Evolutionary conservation across 31 red algal species (phyloP).

Genomic region (Bonnemaisonia californica): DNA sequence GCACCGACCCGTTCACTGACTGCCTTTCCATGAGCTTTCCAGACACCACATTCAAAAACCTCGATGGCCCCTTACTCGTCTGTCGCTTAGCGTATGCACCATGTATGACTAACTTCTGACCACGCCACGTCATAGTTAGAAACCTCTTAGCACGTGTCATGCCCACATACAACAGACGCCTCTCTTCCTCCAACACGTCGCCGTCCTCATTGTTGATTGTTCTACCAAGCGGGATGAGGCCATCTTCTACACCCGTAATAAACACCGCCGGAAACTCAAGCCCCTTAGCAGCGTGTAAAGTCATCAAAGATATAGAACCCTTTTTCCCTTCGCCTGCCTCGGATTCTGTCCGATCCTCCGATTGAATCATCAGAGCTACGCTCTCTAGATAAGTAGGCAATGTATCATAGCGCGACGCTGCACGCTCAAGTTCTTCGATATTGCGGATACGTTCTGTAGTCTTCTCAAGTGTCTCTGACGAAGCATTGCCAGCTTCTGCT

Average conservation of each 20-base stretch:
- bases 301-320: constrained; percentile 63
- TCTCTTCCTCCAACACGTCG: constrained; percentile 69
- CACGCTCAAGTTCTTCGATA: constrained; percentile 43
- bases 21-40: neutral
- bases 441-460: constrained; percentile 47
- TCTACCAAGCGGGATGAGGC: constrained; percentile 51
- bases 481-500: constrained; percentile 11
- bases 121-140: constrained; percentile 50
- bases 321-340: neutral
- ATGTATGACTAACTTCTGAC: constrained; percentile 9
- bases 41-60: constrained; percentile 45
- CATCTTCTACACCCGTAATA: constrained; percentile 70
- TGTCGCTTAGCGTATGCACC: neutral
- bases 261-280: constrained; percentile 84
- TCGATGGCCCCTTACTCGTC: constrained; percentile 6
- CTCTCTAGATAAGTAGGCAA: constrained; percentile 41
- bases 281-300: constrained; percentile 87
- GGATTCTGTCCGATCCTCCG: neutral
- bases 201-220: neutral
- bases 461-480: constrained; percentile 22
- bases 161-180: constrained; percentile 85
- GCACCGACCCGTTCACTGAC: neutral
- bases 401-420: neutral
- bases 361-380: constrained; percentile 36
- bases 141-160: constrained; percentile 78